A percentile compares a stretch with the other conserved stretches of the same genome.
Evolutionary conservation across 2,329 filamentous ascomycete species (phyloP).

Genomic region (Thermoascus crustaceus): DNA sequence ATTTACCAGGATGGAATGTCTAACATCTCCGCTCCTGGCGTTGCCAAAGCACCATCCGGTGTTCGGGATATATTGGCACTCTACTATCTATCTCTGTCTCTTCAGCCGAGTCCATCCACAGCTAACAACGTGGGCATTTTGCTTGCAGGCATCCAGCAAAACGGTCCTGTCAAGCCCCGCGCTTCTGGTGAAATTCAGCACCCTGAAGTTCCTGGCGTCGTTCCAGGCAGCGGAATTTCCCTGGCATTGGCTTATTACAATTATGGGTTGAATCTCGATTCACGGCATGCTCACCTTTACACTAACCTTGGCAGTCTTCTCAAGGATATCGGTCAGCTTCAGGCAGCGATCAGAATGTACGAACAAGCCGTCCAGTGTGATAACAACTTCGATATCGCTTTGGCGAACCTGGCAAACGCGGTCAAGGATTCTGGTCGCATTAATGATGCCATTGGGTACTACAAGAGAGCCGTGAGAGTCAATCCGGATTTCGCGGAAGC

Average conservation of each 20-base stretch:
- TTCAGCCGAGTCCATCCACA: conserved; percentile 93
- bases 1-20: conserved; percentile 97
- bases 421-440: conserved; percentile 94
- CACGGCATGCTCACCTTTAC: conserved; percentile 87
- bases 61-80: conserved; percentile 88
- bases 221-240: conserved; percentile 76
- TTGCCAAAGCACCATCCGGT: conserved; percentile 57
- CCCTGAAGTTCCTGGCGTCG: conserved; percentile 63
- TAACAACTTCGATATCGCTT: conserved; percentile 88
- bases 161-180: conserved; percentile 32
- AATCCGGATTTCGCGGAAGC: conserved; percentile 96
- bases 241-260: conserved; percentile 91
- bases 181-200: conserved; percentile 32
- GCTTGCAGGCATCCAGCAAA: conserved; percentile 86
- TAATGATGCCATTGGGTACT: conserved; percentile 84
- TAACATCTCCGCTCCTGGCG: conserved; percentile 52
- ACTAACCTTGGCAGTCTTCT: conserved; percentile 92
- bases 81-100: conserved; percentile 88
- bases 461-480: conserved; percentile 79
- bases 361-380: conserved; percentile 89
- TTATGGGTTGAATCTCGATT: conserved; percentile 79
- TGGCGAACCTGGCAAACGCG: conserved; percentile 93
- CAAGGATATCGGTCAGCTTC: conserved; percentile 91
- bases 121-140: conserved; percentile 97
- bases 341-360: conserved; percentile 92